These are phyloP conservation scores for Colletotrichum navitas DNA, from an alignment of 2,329 filamentous ascomycete genomes.

Conservation along the genomic window DNA sequence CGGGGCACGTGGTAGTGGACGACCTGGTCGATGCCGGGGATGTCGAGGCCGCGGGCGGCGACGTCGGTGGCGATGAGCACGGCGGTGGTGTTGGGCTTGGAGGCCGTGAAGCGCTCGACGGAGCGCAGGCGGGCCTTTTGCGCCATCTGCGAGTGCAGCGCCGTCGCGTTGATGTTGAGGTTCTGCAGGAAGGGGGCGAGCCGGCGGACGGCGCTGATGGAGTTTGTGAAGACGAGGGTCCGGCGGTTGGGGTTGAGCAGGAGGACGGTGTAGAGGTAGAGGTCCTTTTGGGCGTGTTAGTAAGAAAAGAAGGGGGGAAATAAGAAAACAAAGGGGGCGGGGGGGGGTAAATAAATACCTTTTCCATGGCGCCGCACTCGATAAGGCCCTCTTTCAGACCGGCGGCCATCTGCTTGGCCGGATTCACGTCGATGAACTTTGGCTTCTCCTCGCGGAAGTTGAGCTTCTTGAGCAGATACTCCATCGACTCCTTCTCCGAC, in stretches of 20 bases:
- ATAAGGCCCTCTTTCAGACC: conserved; percentile 89
- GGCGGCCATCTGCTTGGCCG: conserved; percentile 87
- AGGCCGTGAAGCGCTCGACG: conserved; percentile 86
- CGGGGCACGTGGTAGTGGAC: conserved; percentile 96
- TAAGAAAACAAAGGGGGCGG: neutral
- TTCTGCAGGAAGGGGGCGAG: conserved; percentile 87
- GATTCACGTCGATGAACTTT: conserved; percentile 93
- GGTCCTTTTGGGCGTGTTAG: conserved; percentile 69
- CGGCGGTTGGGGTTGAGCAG: conserved; percentile 85
- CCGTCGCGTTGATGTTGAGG: conserved; percentile 80
- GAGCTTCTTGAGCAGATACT: conserved; percentile 90
- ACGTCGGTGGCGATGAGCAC: conserved; percentile 95
- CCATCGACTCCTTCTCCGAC: conserved; percentile 85
- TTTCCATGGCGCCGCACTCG: conserved; percentile 93
- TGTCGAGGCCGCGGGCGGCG: conserved; percentile 92
- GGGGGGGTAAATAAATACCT: conserved; percentile 70
- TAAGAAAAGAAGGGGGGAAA: no score
- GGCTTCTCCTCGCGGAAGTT: conserved; percentile 88
- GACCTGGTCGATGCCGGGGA: conserved; percentile 88
- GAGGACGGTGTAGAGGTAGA: conserved; percentile 91
- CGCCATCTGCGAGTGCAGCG: conserved; percentile 92
- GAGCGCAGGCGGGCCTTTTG: conserved; percentile 96
- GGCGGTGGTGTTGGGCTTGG: conserved; percentile 64
- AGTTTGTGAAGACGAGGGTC: conserved; percentile 94
- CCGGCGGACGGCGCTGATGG: conserved; percentile 90